phyloP scores from a whole-genome alignment of 2,329 filamentous ascomycete genomes.

The Xylaria sp. region DNA sequence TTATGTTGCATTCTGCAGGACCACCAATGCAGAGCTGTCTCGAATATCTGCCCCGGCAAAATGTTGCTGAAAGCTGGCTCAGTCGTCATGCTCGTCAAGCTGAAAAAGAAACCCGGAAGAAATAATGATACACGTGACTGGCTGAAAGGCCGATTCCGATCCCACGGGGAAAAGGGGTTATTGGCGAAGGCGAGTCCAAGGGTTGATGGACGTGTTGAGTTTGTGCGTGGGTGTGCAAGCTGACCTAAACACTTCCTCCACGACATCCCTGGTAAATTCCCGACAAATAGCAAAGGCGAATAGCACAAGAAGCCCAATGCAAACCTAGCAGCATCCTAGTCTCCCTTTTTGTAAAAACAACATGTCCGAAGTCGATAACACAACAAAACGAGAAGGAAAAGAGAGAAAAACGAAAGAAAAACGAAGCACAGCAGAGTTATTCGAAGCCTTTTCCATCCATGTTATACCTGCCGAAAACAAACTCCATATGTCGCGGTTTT shows the following conservation, averaged over 20 bases:
- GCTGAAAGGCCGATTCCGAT: conserved; percentile 47
- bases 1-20: conserved; percentile 52
- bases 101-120: conserved; percentile 49
- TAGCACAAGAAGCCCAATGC: conserved; percentile 37
- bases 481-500: conserved; percentile 48
- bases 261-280: conserved; percentile 38
- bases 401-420: conserved; percentile 36
- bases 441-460: conserved; percentile 50
- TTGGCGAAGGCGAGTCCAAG: conserved; percentile 43
- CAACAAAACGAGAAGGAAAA: conserved; percentile 25
- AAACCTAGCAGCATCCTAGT: conserved; percentile 39
- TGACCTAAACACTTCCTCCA: conserved; percentile 43
- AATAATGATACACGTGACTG: conserved; percentile 53
- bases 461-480: conserved; percentile 49
- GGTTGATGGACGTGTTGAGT: conserved; percentile 35
- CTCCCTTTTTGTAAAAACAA: conserved; percentile 35
- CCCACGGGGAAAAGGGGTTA: conserved; percentile 43
- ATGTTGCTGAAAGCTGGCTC: conserved; percentile 48
- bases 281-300: conserved; percentile 38
- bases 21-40: conserved; percentile 50
- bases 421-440: conserved; percentile 44
- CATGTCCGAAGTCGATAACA: conserved; percentile 31
- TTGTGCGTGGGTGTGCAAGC: conserved; percentile 31
- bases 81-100: conserved; percentile 51
- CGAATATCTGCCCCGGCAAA: conserved; percentile 49